These are phyloP conservation scores for Beauveria caledonica DNA, from an alignment of 2,329 filamentous ascomycete genomes.

Conservation along the genomic window DNA sequence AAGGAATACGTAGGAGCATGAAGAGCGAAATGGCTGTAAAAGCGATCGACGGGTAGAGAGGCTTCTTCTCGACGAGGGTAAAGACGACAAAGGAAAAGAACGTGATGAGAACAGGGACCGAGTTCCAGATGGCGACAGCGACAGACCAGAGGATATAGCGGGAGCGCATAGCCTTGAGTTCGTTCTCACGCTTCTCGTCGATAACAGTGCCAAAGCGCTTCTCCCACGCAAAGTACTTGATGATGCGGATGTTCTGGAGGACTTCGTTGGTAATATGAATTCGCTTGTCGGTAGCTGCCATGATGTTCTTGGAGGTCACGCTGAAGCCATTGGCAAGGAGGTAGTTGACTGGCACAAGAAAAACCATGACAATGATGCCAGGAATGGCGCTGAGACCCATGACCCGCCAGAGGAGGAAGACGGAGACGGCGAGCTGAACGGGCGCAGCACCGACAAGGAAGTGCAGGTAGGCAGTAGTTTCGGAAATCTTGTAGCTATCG, in stretches of 20 bases:
- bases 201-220: conserved; percentile 79
- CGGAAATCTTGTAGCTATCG: conserved; percentile 96
- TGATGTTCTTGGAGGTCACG: conserved; percentile 79
- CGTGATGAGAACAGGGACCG: conserved; percentile 87
- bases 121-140: conserved; percentile 94
- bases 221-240: conserved; percentile 99
- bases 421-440: conserved; percentile 74
- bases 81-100: conserved; percentile 95
- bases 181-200: conserved; percentile 74
- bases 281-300: conserved; percentile 87
- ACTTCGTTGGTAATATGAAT: conserved; percentile 97
- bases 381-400: conserved; percentile 91
- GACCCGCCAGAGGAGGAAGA: conserved; percentile 77
- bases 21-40: conserved; percentile 97
- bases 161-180: conserved; percentile 69
- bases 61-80: conserved; percentile 81
- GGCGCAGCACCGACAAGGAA: conserved; percentile 91
- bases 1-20: conserved; percentile 80
- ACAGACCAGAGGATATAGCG: conserved; percentile 87
- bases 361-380: conserved; percentile 80
- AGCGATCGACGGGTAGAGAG: conserved; percentile 81
- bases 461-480: conserved; percentile 90
- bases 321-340: conserved; percentile 79
- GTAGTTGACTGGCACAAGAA: conserved; percentile 86
- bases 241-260: conserved; percentile 93